Conservation (phyloP, 2,329 filamentous ascomycete genomes). For the Colletotrichum spaethianum region DNA sequence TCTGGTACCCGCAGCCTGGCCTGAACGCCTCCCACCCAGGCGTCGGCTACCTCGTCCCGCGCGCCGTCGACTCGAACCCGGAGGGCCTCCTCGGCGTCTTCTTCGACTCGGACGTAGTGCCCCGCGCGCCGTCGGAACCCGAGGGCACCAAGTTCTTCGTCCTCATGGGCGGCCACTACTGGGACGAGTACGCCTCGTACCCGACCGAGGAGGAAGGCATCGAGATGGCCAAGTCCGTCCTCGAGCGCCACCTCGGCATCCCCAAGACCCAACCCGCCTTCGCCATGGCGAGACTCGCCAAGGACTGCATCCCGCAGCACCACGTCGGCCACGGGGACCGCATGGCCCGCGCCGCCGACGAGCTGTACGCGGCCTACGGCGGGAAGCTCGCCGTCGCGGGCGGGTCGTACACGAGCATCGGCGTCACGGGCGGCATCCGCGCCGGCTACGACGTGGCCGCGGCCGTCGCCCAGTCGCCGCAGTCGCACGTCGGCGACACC, state of each 20-base stretch:
- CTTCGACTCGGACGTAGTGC: constrained; percentile 80
- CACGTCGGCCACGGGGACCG: constrained; percentile 80
- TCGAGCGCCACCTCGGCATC: constrained; percentile 83
- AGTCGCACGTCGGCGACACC: constrained; percentile 49
- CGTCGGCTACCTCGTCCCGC: constrained; percentile 94
- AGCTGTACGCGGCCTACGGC: constrained; percentile 69
- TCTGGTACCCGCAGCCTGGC: constrained; percentile 80
- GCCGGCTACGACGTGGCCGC: constrained; percentile 62
- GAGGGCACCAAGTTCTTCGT: constrained; percentile 75
- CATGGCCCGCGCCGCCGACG: constrained; percentile 69
- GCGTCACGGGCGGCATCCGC: constrained; percentile 66
- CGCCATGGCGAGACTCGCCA: constrained; percentile 70
- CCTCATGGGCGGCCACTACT: constrained; percentile 96
- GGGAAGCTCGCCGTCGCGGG: constrained; percentile 76
- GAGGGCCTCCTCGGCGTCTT: constrained; percentile 91
- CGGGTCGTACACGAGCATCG: constrained; percentile 67
- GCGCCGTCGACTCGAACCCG: constrained; percentile 81
- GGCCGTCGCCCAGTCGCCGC: constrained; percentile 49
- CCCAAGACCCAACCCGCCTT: constrained; percentile 69
- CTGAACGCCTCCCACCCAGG: constrained; percentile 75
- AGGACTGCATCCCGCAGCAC: constrained; percentile 92
- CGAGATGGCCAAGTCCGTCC: constrained; percentile 76
- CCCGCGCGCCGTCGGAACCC: constrained; percentile 51
- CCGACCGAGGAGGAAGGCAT: constrained; percentile 78
- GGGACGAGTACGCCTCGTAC: constrained; percentile 82